Evolutionary conservation across 345 rosid species (phyloP).

Genomic region (Dovyalis caffra): DNA sequence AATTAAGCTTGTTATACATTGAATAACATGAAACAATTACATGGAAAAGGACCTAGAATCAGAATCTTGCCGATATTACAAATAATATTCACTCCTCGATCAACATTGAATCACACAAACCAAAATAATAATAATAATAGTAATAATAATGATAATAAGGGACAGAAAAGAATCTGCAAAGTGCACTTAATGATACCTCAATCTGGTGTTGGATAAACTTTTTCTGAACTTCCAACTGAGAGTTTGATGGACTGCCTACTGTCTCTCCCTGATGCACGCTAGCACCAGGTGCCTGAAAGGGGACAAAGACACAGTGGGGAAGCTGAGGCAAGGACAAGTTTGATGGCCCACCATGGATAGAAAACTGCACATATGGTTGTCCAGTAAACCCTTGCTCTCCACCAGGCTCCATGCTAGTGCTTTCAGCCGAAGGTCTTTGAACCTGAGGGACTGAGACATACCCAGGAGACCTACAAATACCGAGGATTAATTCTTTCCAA

Average conservation of each 20-base stretch:
- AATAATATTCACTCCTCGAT: not conserved
- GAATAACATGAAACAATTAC: not conserved
- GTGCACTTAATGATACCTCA: conserved; percentile 43
- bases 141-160: too few relatives aligned
- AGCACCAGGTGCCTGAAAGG: conserved; percentile 37
- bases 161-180: not conserved
- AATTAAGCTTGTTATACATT: too few relatives aligned
- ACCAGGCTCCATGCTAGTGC: conserved; percentile 24
- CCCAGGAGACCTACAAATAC: conserved; percentile 56
- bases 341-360: conserved; percentile 29
- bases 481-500: not conserved
- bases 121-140: too few relatives aligned
- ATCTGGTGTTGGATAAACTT: conserved; percentile 58
- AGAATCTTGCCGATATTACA: not conserved
- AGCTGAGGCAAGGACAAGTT: conserved; percentile 32
- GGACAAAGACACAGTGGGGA: conserved; percentile 38
- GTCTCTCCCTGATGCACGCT: conserved; percentile 27
- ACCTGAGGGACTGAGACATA: conserved; percentile 41
- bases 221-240: conserved; percentile 53
- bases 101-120: not conserved
- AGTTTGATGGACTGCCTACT: conserved; percentile 16
- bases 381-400: conserved; percentile 31
- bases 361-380: conserved; percentile 28
- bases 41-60: not conserved
- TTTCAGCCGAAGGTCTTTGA: conserved; percentile 25